Evolutionary conservation across 306 rosid species (phyloP).

Genomic region (Rosa rugosa): DNA sequence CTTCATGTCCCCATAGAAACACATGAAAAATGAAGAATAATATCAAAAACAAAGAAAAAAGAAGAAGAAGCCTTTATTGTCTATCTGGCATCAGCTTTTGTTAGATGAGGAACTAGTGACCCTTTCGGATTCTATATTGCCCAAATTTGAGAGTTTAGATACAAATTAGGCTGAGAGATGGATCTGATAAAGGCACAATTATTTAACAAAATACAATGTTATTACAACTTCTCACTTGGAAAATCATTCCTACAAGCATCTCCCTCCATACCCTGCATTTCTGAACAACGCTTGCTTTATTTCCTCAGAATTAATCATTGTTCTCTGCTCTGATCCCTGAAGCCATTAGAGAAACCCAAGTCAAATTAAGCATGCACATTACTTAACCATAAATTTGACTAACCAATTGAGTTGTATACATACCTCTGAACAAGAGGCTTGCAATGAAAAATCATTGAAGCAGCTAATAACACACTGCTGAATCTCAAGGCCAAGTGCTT

Average conservation of each 20-base stretch:
- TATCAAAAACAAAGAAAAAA: background rate
- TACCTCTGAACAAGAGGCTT: conserved; percentile 97
- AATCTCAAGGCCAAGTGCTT: conserved; percentile 92
- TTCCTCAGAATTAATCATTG: conserved; percentile 57
- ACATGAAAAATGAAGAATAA: background rate
- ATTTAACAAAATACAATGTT: conserved; percentile 35
- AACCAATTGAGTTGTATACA: conserved; percentile 8
- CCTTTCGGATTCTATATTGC: conserved; percentile 12
- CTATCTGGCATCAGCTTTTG: conserved; percentile 3
- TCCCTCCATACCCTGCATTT: conserved; percentile 97
- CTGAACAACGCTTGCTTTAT: conserved; percentile 90
- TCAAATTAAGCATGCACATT: conserved; percentile 9
- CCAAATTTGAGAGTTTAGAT: conserved; percentile 36
- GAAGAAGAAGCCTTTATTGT: background rate
- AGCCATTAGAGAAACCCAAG: conserved; percentile 15
- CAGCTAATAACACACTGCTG: conserved; percentile 94
- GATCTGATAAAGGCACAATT: conserved; percentile 42
- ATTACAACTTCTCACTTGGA: conserved; percentile 41
- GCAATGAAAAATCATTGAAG: conserved; percentile 90
- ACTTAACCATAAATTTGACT: background rate
- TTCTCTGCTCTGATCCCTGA: conserved; percentile 63
- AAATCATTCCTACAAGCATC: conserved; percentile 61
- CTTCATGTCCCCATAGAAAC: background rate
- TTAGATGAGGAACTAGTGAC: conserved; percentile 17
- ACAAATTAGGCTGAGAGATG: conserved; percentile 34